These are phyloP conservation scores for Salvia rosmarinus DNA, from an alignment of 257 asterid genomes.

Conservation along the genomic window DNA sequence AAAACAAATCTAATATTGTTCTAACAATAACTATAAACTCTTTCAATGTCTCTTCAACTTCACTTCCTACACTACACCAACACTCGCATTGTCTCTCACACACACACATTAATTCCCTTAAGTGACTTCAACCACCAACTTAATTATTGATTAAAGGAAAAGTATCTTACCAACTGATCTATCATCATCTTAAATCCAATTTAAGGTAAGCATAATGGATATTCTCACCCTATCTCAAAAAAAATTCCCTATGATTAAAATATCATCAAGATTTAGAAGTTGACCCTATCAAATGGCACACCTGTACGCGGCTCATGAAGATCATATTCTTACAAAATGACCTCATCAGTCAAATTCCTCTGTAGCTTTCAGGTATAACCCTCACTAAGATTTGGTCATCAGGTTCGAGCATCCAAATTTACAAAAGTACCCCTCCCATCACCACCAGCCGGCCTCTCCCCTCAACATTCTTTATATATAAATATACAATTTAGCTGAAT, in stretches of 20 bases:
- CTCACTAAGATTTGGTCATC: constrained; percentile 46
- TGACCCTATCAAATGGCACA: constrained; percentile 38
- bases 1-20: too few relatives aligned
- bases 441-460: constrained; percentile 45
- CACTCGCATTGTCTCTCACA: too few relatives aligned
- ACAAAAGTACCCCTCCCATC: neutral
- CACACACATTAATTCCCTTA: too few relatives aligned
- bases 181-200: too few relatives aligned
- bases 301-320: constrained; percentile 26
- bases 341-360: constrained; percentile 35
- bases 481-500: neutral
- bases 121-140: too few relatives aligned
- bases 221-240: neutral
- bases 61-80: too few relatives aligned
- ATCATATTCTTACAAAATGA: constrained; percentile 31
- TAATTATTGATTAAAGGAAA: too few relatives aligned
- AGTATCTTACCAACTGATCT: too few relatives aligned
- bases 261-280: neutral
- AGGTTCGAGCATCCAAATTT: constrained; percentile 13
- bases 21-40: too few relatives aligned
- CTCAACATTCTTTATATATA: constrained; percentile 6
- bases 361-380: constrained; percentile 44
- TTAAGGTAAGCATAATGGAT: neutral
- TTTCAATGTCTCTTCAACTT: too few relatives aligned
- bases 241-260: too few relatives aligned